These are phyloP conservation scores for Pseudogymnoascus sp. DNA, from an alignment of 2,329 filamentous ascomycete species.

Conservation along the genomic window DNA sequence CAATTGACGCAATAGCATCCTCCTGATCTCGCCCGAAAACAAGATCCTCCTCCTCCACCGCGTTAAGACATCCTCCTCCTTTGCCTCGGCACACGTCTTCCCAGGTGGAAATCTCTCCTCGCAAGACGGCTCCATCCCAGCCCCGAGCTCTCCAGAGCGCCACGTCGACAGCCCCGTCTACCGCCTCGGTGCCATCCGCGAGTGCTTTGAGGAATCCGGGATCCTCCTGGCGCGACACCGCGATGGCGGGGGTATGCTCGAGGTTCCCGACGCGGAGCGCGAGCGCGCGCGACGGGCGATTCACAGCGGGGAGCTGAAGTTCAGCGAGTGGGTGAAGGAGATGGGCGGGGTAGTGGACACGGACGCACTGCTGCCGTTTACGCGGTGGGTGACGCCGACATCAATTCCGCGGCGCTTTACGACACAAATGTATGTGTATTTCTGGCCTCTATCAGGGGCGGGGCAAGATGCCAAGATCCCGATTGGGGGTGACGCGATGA, in stretches of 20 bases:
- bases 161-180: constrained; percentile 70
- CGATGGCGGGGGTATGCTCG: constrained; percentile 48
- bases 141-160: constrained; percentile 40
- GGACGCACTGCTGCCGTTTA: constrained; percentile 72
- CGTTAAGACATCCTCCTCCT: constrained; percentile 73
- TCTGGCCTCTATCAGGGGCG: constrained; percentile 54
- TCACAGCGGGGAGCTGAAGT: constrained; percentile 58
- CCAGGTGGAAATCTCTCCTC: constrained; percentile 79
- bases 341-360: constrained; percentile 55
- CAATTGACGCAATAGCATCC: constrained; percentile 46
- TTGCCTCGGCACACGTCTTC: constrained; percentile 90
- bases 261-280: constrained; percentile 50
- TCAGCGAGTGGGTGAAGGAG: constrained; percentile 54
- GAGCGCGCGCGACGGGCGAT: constrained; percentile 61
- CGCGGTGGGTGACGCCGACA: constrained; percentile 80
- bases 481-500: constrained; percentile 24
- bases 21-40: constrained; percentile 79
- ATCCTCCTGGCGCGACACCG: constrained; percentile 56
- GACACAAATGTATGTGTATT: constrained; percentile 95
- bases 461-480: constrained; percentile 10
- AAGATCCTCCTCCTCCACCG: constrained; percentile 83
- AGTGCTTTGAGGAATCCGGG: constrained; percentile 93
- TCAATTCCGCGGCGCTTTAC: constrained; percentile 71
- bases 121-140: constrained; percentile 61
- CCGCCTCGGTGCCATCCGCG: constrained; percentile 74